These are phyloP conservation scores for Fulvia fulva DNA, from an alignment of 2,329 filamentous ascomycete species.

Conservation along the genomic window DNA sequence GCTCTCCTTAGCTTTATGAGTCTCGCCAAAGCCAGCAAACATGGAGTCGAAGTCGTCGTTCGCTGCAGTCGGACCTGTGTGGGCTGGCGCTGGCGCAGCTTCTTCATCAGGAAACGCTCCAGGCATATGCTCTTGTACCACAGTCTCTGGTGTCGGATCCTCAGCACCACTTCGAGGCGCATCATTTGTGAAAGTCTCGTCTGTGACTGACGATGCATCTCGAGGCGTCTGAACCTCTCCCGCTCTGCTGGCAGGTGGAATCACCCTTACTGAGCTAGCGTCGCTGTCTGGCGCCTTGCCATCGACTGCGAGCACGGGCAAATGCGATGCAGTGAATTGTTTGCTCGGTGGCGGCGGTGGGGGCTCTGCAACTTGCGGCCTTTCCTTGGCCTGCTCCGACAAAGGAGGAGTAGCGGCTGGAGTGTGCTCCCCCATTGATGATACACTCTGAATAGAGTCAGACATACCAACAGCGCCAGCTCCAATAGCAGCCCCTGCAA, in stretches of 20 bases:
- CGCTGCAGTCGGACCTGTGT: conserved; percentile 38
- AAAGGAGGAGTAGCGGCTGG: conserved; percentile 62
- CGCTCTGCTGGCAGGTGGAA: conserved; percentile 32
- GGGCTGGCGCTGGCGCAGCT: conserved; percentile 43
- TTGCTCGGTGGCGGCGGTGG: conserved; percentile 68
- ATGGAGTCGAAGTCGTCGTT: conserved; percentile 76
- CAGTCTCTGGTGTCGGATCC: conserved; percentile 16
- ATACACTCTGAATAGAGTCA: conserved; percentile 27
- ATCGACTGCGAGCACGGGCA: conserved; percentile 63
- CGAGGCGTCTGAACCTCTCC: conserved; percentile 26
- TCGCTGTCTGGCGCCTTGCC: conserved; percentile 33
- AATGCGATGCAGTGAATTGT: conserved; percentile 72
- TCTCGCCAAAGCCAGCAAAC: conserved; percentile 66
- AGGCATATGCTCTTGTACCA: conserved; percentile 37
- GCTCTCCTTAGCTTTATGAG: conserved; percentile 26
- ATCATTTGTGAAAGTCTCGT: conserved; percentile 1
- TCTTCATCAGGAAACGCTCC: conserved; percentile 49
- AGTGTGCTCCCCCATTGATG: conserved; percentile 41
- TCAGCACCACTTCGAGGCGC: conserved; percentile 16
- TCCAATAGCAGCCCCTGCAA: conserved; percentile 5
- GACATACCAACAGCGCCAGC: conserved; percentile 21
- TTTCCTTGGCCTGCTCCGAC: conserved; percentile 46
- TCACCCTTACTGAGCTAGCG: conserved; percentile 55
- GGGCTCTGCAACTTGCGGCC: conserved; percentile 55
- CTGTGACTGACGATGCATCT: conserved; percentile 12